A percentile compares a stretch with the other conserved stretches of the same genome.
Evolutionary conservation across 2,329 filamentous ascomycete genomes (phyloP).

Genomic region (Arthrobotrys iridis): DNA sequence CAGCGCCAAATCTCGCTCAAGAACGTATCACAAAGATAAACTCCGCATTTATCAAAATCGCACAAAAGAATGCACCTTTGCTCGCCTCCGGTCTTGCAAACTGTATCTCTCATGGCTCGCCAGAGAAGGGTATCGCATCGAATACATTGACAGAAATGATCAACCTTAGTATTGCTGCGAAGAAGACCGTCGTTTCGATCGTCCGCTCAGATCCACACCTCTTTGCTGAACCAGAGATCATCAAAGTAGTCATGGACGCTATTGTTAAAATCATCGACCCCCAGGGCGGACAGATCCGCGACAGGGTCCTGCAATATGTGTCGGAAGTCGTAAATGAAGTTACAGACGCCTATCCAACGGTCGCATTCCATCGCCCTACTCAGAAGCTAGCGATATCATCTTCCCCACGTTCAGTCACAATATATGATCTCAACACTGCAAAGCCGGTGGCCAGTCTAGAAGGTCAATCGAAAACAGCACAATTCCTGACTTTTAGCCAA

Average conservation of each 20-base stretch:
- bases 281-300: conserved; percentile 54
- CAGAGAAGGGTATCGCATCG: conserved; percentile 43
- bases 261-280: conserved; percentile 57
- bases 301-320: conserved; percentile 56
- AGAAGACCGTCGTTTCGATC: conserved; percentile 55
- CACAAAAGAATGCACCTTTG: conserved; percentile 56
- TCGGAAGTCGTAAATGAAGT: conserved; percentile 57
- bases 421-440: conserved; percentile 56
- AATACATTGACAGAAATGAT: conserved; percentile 51
- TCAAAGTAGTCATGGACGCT: conserved; percentile 55
- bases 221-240: conserved; percentile 54
- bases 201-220: conserved; percentile 54
- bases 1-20: conserved; percentile 46
- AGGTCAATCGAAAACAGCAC: conserved; percentile 54
- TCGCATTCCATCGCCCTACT: conserved; percentile 57
- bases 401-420: conserved; percentile 52
- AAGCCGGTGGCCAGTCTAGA: conserved; percentile 52
- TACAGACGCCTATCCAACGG: conserved; percentile 55
- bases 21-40: conserved; percentile 44
- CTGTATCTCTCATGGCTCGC: conserved; percentile 55
- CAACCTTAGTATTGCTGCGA: conserved; percentile 55
- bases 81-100: conserved; percentile 56
- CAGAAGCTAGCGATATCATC: conserved; percentile 56
- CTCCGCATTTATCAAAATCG: conserved; percentile 55
- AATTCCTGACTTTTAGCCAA: conserved; percentile 54